Evolutionary conservation across 2,329 filamentous ascomycete genomes (phyloP).

Genomic region (Calonectria pteridis): DNA sequence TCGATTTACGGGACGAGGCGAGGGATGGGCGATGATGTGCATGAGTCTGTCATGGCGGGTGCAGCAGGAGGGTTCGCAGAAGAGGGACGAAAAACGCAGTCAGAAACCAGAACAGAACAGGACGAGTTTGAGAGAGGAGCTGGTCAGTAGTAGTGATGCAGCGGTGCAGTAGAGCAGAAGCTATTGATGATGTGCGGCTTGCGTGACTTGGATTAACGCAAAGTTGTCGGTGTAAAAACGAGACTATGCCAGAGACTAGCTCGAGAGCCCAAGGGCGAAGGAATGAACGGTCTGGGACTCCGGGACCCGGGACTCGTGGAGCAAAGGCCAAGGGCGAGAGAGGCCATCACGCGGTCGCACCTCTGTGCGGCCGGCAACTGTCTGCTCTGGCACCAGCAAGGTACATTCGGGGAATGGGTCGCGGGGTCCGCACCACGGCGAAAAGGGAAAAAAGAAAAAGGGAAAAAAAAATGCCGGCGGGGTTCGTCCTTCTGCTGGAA

Average conservation of each 20-base stretch:
- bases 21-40: constrained; percentile 18
- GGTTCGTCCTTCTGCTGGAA: neutral
- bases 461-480: neutral
- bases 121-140: neutral
- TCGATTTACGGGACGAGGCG: constrained; percentile 8
- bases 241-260: constrained; percentile 13
- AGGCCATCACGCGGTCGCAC: constrained; percentile 16
- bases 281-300: constrained; percentile 1
- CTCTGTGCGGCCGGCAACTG: constrained; percentile 9
- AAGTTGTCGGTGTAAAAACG: constrained; percentile 1
- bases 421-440: neutral
- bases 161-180: neutral
- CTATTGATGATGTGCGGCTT: constrained; percentile 6
- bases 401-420: neutral
- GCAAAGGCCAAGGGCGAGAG: constrained; percentile 8
- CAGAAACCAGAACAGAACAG: neutral
- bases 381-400: constrained; percentile 4
- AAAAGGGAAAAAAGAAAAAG: neutral
- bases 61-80: constrained; percentile 15
- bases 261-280: neutral
- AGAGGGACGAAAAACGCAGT: neutral
- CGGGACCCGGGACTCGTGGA: neutral
- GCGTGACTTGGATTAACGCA: constrained; percentile 12
- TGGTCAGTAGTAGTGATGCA: neutral
- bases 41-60: constrained; percentile 1